phyloP scores from a whole-genome alignment of 1,284 basidiomycete species.

The Cerioporus squamosus region DNA sequence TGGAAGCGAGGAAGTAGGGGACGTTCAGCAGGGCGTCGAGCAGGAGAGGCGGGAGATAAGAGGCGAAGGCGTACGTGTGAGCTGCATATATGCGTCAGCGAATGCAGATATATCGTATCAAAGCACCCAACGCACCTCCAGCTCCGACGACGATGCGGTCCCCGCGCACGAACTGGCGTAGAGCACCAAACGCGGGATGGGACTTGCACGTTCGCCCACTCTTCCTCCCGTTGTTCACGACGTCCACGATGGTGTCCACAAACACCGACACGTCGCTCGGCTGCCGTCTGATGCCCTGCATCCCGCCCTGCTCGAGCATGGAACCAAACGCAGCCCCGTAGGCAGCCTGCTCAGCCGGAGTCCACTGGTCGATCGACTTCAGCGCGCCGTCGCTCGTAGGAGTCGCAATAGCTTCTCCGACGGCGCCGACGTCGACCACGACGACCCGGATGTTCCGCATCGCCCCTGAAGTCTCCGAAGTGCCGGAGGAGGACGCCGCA shows the following conservation, averaged over 20 bases:
- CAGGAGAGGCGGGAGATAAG: conserved; percentile 66
- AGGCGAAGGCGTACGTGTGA: conserved; percentile 67
- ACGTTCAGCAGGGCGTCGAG: conserved; percentile 68
- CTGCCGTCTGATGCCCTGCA: conserved; percentile 49
- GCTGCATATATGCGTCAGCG: conserved; percentile 43
- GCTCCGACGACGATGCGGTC: conserved; percentile 72
- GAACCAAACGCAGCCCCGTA: conserved; percentile 70
- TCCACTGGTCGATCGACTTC: conserved; percentile 68
- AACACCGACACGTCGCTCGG: conserved; percentile 62
- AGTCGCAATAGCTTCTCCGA: conserved; percentile 40
- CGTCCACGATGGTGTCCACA: conserved; percentile 57
- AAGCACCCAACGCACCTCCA: conserved; percentile 55
- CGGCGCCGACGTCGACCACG: conserved; percentile 67
- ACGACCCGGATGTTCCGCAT: conserved; percentile 68
- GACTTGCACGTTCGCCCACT: conserved; percentile 39
- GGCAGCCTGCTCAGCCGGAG: conserved; percentile 65
- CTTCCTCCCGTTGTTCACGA: conserved; percentile 56
- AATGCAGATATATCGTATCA: too few species aligned
- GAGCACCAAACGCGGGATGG: conserved; percentile 49
- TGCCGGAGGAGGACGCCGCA: conserved; percentile 47
- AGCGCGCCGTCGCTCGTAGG: conserved; percentile 37
- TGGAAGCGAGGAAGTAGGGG: conserved; percentile 63
- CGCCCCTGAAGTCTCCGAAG: conserved; percentile 49
- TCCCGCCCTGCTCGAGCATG: conserved; percentile 47
- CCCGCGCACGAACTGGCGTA: conserved; percentile 59